Base-by-base conservation (phyloP, 1,284 basidiomycete species). In the Naganishia sp. region DNA sequence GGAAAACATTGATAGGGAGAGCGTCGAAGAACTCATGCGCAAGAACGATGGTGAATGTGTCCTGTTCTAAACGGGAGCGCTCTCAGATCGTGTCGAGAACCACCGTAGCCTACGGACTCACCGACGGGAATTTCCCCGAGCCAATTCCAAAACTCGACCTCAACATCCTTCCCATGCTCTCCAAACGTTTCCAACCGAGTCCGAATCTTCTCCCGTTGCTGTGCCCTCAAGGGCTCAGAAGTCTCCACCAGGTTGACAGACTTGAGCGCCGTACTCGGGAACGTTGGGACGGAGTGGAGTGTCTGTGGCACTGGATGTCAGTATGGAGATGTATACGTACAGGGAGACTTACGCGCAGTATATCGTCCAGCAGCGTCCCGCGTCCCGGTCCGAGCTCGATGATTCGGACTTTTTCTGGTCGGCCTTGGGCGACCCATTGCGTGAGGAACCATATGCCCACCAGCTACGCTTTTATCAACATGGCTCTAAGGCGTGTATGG, bases 1-100 rank as follows among this genome's bases (percentile, higher is more conserved):
- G 88, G 54, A 99, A 83, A 39, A 95, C 82, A 77, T 97, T 91
- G 56, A 97, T 88, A 0, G 95, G 95, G 56, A 99, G 83, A 0
- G 95, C 95, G 75, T 99, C 96, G 70, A 99, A 98, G 80, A 99
- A 97, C 76, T 99, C 96, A 77, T 99, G 95, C 0, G 95, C 96
- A 7, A 97, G 81, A 23, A 96, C 78, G 82, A 97, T 87, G 0
- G 93, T 96, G 77, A 88, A 98, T 48, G 80, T 81, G 18, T 85
- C 83, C 39, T 81, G 75, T 66, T 82, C 81, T 44, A 52, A 18
- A 13, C 9, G 31, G 53, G 39, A 33, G 36, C 39, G 50, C 46
- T 53, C 28, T 45, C 33, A 28, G 33, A 31, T 10, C 45, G 21
- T 4, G 13, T 39, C 13, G n/a, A n/a, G 44, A 60, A 5, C n/a